Conservation (phyloP, 2,329 filamentous ascomycete species). For the Microsporum audouinii region DNA sequence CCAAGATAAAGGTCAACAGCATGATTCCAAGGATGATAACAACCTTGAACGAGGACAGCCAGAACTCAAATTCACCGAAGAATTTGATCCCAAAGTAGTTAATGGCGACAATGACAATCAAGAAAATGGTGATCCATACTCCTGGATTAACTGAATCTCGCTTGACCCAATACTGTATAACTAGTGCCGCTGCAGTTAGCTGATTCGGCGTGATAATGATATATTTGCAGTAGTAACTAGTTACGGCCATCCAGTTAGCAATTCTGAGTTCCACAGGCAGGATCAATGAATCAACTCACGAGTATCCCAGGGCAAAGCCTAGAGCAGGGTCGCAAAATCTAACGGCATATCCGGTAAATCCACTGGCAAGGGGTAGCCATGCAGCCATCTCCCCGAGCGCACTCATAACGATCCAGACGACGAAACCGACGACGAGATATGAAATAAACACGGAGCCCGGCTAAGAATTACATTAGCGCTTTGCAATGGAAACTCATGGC, state of each 20-base stretch:
- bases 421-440: constrained; percentile 34
- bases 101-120: constrained; percentile 51
- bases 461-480: constrained; percentile 15
- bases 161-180: constrained; percentile 66
- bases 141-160: constrained; percentile 59
- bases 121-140: constrained; percentile 64
- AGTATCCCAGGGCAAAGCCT: constrained; percentile 39
- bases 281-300: constrained; percentile 30
- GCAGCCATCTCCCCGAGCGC: constrained; percentile 40
- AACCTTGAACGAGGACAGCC: constrained; percentile 55
- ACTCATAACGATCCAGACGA: constrained; percentile 60
- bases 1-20: constrained; percentile 52
- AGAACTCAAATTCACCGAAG: constrained; percentile 57
- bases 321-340: constrained; percentile 38
- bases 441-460: constrained; percentile 35
- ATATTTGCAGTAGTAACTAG: constrained; percentile 56
- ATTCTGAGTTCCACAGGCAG: not conserved
- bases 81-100: constrained; percentile 61
- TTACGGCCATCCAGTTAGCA: constrained; percentile 33
- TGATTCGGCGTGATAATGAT: constrained; percentile 80
- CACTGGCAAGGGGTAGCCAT: constrained; percentile 40
- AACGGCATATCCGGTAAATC: constrained; percentile 36
- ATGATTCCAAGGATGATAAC: constrained; percentile 56
- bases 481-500: not conserved
- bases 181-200: constrained; percentile 65